Evolutionary conservation across 345 rosid genomes (phyloP), one percentile per base, ranked within the genome.

Genomic region (Excoecaria agallocha): DNA sequence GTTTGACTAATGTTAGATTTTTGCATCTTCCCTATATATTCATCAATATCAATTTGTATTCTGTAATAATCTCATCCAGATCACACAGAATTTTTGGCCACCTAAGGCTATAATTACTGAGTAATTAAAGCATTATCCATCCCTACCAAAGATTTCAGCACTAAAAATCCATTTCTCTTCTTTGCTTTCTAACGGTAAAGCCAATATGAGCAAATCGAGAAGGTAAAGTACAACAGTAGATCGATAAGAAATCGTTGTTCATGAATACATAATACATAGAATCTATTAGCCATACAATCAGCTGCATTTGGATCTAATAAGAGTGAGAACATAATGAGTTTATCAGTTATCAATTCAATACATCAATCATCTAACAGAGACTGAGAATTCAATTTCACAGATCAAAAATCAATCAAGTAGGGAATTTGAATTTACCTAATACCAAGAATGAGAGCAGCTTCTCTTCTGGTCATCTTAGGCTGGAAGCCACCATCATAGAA

Each of bases 401-500:
- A 52, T 17, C 5, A 52, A 52, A 60, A 60, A 60, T 60, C 15
- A 25, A 51, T 50, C 39, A 70, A 24, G 15, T 6, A 46, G n/a
- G 4, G 10, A 19, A 55, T 19, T 19, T 13, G n/a, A 55, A 55
- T 55, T 52, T 48, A 91, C 94, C 93, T 91, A 72, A 91, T 30
- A 48, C 94, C 93, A 25, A 91, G 93, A 80, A 90, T 89, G 35
- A 84, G 93, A 76, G 94, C 89, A 0, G 94, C 97, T 88, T 90
- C 94, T 70, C 91, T 86, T 79, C 70, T 89, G 2, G 91, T 91
- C 94, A 91, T 91, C 10, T 82, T 84, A 19, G 90, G 84, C 78
- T 88, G 93, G 79, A 91, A 91, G 50, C 97, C 97, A 16, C 91
- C 97, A 0, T 88, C 93, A 13, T 91, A 90, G 78, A 91, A 91